Evolutionary conservation across 2,329 filamentous ascomycete genomes (phyloP).

Genomic region (Aspergillus quadricinctus): DNA sequence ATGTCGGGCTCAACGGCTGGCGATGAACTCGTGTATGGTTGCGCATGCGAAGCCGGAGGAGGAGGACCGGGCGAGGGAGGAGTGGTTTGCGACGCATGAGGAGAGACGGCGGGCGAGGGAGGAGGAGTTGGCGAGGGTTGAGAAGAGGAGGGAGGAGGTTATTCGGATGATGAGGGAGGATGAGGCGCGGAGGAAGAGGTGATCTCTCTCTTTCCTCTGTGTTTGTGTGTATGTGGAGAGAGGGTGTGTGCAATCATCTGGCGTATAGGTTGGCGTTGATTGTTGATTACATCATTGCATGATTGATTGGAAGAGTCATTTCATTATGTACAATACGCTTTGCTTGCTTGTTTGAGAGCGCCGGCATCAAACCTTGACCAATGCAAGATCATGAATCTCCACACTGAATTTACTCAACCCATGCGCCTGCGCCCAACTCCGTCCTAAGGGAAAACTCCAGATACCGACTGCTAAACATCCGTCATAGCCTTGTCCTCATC

Average conservation of each 20-base stretch:
- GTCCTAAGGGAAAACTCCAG: conserved; percentile 1
- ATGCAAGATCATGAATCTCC: conserved; percentile 1
- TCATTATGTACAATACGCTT: conserved; percentile 11
- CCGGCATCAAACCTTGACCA: background rate
- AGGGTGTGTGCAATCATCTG: too few species aligned
- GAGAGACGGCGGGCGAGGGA: conserved; percentile 66
- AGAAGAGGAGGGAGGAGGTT: conserved; percentile 38
- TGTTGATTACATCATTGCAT: background rate
- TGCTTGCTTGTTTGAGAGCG: background rate
- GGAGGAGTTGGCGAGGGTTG: conserved; percentile 48
- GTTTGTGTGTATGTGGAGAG: too few species aligned
- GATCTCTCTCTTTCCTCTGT: background rate
- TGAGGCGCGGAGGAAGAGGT: conserved; percentile 20
- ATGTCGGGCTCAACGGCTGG: conserved; percentile 72
- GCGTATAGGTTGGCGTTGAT: background rate
- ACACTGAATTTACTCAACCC: background rate
- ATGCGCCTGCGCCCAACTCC: background rate
- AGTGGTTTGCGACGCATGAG: conserved; percentile 81
- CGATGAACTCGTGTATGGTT: conserved; percentile 95
- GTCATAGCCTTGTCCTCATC: conserved; percentile 40
- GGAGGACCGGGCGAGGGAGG: conserved; percentile 81
- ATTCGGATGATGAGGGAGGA: conserved; percentile 40
- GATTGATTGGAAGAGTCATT: conserved; percentile 1
- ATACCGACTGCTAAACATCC: conserved; percentile 28
- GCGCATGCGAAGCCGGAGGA: conserved; percentile 76